Percentiles rank a stretch among this genome's conserved stretches.
Conservation (phyloP, 805 yeast genomes). For the Schwanniomyces yamadae region DNA sequence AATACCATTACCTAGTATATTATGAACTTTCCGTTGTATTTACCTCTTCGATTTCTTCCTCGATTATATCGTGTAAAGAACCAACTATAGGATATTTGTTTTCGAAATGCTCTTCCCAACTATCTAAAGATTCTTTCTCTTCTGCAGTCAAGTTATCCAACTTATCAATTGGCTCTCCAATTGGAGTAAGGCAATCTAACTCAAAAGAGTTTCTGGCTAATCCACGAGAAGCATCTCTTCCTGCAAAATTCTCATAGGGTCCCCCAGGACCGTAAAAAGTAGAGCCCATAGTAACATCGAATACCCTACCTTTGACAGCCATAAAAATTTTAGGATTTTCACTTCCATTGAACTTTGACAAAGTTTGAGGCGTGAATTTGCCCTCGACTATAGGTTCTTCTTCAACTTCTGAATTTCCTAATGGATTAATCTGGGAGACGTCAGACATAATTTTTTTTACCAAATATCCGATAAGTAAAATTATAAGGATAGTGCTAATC, state of each 20-base stretch:
- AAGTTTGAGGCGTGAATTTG: constrained; percentile 70
- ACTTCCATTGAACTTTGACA: constrained; percentile 76
- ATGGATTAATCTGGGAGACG: constrained; percentile 27
- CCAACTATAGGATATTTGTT: constrained; percentile 85
- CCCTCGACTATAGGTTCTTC: constrained; percentile 38
- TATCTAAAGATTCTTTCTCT: constrained; percentile 68
- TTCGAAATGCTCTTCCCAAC: constrained; percentile 83
- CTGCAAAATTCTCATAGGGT: constrained; percentile 92
- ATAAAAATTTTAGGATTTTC: constrained; percentile 79
- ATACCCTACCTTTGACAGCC: constrained; percentile 83
- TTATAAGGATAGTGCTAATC: constrained; percentile 30
- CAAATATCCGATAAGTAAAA: constrained; percentile 30
- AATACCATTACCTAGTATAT: no score
- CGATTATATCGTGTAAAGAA: constrained; percentile 35
- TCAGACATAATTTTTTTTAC: constrained; percentile 28
- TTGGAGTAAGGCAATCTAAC: constrained; percentile 54
- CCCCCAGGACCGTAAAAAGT: constrained; percentile 95
- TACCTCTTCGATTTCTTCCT: no score
- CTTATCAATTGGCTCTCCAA: constrained; percentile 77
- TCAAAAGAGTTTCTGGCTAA: constrained; percentile 88
- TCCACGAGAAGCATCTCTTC: constrained; percentile 93
- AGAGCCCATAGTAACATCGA: constrained; percentile 77
- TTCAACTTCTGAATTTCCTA: constrained; percentile 19
- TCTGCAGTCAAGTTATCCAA: constrained; percentile 57
- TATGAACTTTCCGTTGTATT: no score